A percentile compares a stretch with the other conserved stretches of the same genome.
phyloP scores from a whole-genome alignment of 352 stramenopile genomes.

The Phytophthora syringae region DNA sequence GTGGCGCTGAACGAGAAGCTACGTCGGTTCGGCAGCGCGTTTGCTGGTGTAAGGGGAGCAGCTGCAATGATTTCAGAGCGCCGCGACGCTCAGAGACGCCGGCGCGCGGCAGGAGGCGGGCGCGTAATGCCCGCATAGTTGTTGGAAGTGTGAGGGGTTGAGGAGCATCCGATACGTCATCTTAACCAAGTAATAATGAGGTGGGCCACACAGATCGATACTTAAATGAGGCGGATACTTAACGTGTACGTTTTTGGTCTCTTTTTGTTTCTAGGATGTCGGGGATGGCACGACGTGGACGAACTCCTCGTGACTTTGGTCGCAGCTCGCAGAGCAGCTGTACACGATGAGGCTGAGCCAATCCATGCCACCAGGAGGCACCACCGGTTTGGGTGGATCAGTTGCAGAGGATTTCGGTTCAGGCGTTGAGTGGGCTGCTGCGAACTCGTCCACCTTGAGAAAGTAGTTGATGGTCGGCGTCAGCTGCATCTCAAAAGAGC shows the following conservation, averaged over 20 bases:
- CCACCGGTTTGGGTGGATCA: slow-evolving; percentile 7
- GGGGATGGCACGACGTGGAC: slow-evolving; percentile 62
- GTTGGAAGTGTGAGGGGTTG: slow-evolving; percentile 18
- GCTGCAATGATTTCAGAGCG: slow-evolving; percentile 15
- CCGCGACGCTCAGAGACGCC: slow-evolving; percentile 8
- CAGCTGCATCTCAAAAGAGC: slow-evolving; percentile 85
- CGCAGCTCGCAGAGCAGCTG: slow-evolving; percentile 75
- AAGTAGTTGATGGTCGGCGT: slow-evolving; percentile 89
- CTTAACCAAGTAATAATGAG: neutral
- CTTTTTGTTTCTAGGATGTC: slow-evolving; percentile 31
- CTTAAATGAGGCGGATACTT: neutral
- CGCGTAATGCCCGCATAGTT: slow-evolving; percentile 24
- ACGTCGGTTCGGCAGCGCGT: slow-evolving; percentile 13
- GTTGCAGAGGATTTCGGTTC: neutral
- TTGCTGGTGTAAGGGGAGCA: slow-evolving; percentile 2
- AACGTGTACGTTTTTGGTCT: no score
- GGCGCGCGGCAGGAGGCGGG: slow-evolving; percentile 20
- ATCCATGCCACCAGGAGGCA: slow-evolving; percentile 64
- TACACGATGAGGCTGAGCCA: slow-evolving; percentile 84
- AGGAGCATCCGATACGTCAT: neutral
- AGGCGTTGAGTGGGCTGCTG: slow-evolving; percentile 12
- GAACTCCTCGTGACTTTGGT: slow-evolving; percentile 69
- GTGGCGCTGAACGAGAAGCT: slow-evolving; percentile 57
- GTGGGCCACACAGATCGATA: slow-evolving; percentile 8
- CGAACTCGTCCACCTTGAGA: slow-evolving; percentile 80